Base-by-base conservation (phyloP, 2,329 filamentous ascomycete species). In the Trichoderma polysporum region DNA sequence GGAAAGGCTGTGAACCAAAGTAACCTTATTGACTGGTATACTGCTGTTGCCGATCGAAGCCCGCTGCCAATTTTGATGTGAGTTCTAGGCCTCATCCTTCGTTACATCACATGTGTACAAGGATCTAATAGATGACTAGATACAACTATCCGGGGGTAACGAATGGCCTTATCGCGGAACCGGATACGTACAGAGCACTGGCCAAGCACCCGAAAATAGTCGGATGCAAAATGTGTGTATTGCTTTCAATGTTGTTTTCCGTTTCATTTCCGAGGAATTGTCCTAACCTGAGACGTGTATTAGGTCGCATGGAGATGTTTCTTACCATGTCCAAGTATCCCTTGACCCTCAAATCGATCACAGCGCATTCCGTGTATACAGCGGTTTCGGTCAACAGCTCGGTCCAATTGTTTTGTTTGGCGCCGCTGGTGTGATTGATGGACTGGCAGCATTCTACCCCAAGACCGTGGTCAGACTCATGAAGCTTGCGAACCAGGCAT, bases 141-240 rank as follows among this genome's bases (percentile, higher is more conserved):
- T 89, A 89, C 76, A 85, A 89, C 76, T 89, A 89, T 76, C 88
- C 88, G 1, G 88, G 86, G 60, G 88, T 91, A 25, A 88, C 87
- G 10, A 91, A 90, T 79, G 86, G 87, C 71, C 80, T 90, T 72
- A 82, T 83, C 71, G 81, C 90, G 67, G 78, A 82, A 0, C 85
- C 87, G 1, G 80, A 84, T 9, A 88, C 87, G 0, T 88, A 86
- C 73, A 85, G 76, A 19, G 75, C 73, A 0, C 85, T 91, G 29
- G 82, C 88, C 7, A 78, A 82, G 64, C 88, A 90, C 74, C 82
- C 85, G 33, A 90, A 90, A 73, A 90, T 90, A 67, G 88, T 90
- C 4, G 88, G 88, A 59, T 89, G 86, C 78, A 91, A 91, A 78
- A 84, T 91, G 71, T 64, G 39, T 37, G 50, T 56, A 1, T 27